Conservation (phyloP, 768 basidiomycete species). For the Tricholoma flavovirens region DNA sequence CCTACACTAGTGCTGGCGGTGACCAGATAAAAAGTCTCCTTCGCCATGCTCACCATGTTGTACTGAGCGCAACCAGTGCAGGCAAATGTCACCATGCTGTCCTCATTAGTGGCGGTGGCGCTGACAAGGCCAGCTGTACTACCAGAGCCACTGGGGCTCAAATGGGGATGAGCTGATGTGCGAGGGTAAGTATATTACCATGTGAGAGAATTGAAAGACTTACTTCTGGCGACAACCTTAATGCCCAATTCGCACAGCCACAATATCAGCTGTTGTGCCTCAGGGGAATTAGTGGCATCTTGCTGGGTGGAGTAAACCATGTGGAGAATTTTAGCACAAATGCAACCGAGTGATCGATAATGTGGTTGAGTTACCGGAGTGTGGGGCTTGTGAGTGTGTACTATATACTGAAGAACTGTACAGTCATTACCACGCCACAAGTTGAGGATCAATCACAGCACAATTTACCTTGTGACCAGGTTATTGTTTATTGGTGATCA, state of each 20-base stretch:
- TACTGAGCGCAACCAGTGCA: not conserved
- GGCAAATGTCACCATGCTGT: not conserved
- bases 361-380: not conserved
- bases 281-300: not conserved
- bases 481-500: not conserved
- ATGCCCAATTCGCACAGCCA: not conserved
- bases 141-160: not conserved
- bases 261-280: not conserved
- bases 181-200: not conserved
- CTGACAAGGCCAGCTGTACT: not conserved
- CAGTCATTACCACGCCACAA: not conserved
- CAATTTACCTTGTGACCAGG: not conserved
- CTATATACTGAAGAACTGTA: conserved; percentile 1
- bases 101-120: not conserved
- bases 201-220: not conserved
- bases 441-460: too few relatives aligned
- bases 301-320: not conserved
- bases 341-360: not conserved
- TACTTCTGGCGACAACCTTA: not conserved
- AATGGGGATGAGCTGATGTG: not conserved
- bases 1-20: not conserved
- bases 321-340: not conserved
- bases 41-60: not conserved
- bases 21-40: not conserved
- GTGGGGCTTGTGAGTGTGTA: not conserved